Evolutionary conservation across 495 filamentous ascomycete genomes (phyloP).

Genomic region (Tuber brumale): DNA sequence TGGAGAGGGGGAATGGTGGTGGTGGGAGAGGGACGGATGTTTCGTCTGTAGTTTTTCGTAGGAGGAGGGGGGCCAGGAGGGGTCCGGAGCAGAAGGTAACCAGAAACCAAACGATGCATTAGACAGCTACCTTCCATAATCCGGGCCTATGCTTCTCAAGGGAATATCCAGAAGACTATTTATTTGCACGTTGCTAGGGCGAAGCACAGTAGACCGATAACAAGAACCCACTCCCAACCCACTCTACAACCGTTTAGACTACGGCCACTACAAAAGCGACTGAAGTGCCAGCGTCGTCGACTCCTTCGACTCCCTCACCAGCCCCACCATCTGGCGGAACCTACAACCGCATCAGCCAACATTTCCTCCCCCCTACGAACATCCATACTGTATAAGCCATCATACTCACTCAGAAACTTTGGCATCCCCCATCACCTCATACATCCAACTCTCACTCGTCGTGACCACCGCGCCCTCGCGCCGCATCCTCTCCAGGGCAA

Average conservation of each 20-base stretch:
- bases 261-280: slow-evolving; percentile 46
- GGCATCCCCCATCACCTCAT: slow-evolving; percentile 89
- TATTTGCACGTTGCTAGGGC: neutral
- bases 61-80: neutral
- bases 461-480: slow-evolving; percentile 73
- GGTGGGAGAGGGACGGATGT: neutral
- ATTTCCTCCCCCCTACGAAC: neutral
- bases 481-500: slow-evolving; percentile 70
- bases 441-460: slow-evolving; percentile 84
- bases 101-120: neutral
- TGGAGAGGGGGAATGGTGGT: neutral
- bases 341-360: slow-evolving; percentile 14
- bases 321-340: slow-evolving; percentile 58
- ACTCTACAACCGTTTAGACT: neutral
- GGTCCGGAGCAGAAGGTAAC: neutral
- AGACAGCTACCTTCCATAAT: neutral
- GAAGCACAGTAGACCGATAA: neutral
- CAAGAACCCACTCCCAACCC: neutral
- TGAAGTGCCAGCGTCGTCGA: slow-evolving; percentile 60
- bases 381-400: neutral
- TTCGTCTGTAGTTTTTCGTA: neutral
- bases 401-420: slow-evolving; percentile 55
- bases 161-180: neutral
- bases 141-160: neutral
- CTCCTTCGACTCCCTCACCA: slow-evolving; percentile 71